Percentiles rank a stretch among this genome's conserved stretches.
phyloP scores from a whole-genome alignment of 2,329 filamentous ascomycete species.

The Scytalidium sp. region DNA sequence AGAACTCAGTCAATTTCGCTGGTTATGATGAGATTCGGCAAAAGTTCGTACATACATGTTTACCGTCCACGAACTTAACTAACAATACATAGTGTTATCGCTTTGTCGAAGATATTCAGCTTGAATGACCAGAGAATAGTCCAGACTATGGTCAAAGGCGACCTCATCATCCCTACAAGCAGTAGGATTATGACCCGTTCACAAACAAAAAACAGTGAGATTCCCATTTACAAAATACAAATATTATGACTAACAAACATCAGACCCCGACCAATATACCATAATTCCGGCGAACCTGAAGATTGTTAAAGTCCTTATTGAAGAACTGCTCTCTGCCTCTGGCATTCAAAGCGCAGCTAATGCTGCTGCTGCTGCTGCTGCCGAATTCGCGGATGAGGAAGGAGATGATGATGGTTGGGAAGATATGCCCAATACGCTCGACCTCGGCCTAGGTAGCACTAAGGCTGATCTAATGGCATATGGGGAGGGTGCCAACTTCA shows the following conservation, averaged over 20 bases:
- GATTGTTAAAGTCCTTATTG: conserved; percentile 92
- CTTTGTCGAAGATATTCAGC: conserved; percentile 85
- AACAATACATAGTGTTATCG: conserved; percentile 67
- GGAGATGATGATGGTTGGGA: conserved; percentile 86
- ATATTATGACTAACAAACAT: conserved; percentile 15
- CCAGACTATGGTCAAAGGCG: conserved; percentile 84
- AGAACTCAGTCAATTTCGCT: conserved; percentile 96
- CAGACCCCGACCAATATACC: conserved; percentile 86
- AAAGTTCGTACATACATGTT: conserved; percentile 62
- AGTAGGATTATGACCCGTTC: conserved; percentile 92
- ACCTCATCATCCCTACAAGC: conserved; percentile 76
- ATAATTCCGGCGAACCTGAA: conserved; percentile 86
- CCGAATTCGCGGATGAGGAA: conserved; percentile 56
- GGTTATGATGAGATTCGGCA: conserved; percentile 97
- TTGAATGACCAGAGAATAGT: conserved; percentile 78
- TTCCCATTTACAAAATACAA: conserved; percentile 12
- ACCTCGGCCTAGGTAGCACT: conserved; percentile 67
- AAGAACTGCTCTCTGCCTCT: conserved; percentile 82
- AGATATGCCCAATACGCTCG: conserved; percentile 70
- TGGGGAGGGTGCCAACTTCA: conserved; percentile 52
- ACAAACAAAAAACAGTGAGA: conserved; percentile 75
- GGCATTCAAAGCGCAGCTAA: conserved; percentile 60
- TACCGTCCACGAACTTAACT: conserved; percentile 18
- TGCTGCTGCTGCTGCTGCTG: conserved; percentile 56
- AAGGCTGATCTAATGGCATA: conserved; percentile 80